These are phyloP conservation scores for Trichopus zeylanicus DNA, from an alignment of 116 monocot genomes.

Conservation along the genomic window DNA sequence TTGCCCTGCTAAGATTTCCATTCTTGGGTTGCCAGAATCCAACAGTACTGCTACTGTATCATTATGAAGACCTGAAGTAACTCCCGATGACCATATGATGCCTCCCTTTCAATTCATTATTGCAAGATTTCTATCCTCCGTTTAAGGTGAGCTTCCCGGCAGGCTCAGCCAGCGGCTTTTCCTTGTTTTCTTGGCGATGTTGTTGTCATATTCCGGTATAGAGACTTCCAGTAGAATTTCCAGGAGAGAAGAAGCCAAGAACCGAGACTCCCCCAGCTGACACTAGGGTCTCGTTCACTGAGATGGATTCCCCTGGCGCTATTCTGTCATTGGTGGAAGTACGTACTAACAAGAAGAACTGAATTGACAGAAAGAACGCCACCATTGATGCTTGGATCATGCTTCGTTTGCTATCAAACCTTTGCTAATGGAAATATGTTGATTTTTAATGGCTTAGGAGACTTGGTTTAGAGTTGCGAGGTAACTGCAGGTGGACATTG, in stretches of 20 bases:
- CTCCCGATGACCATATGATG: constrained; percentile 2
- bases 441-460: no score
- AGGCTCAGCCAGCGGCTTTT: not conserved
- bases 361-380: not conserved
- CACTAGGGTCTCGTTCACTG: not conserved
- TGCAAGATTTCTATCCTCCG: not conserved
- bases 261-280: not conserved
- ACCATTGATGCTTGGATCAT: no score
- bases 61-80: not conserved
- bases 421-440: no score
- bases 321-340: not conserved
- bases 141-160: not conserved
- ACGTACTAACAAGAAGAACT: not conserved
- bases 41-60: not conserved
- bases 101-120: not conserved
- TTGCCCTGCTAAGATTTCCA: no score
- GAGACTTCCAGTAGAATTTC: not conserved
- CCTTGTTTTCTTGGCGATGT: not conserved
- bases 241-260: not conserved
- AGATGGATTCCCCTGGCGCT: not conserved
- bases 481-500: no score
- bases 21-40: not conserved
- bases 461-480: no score
- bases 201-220: constrained; percentile 1
- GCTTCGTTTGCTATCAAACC: no score